Evolutionary conservation across 345 rosid genomes (phyloP).

Genomic region (Schrenkiella parvula): DNA sequence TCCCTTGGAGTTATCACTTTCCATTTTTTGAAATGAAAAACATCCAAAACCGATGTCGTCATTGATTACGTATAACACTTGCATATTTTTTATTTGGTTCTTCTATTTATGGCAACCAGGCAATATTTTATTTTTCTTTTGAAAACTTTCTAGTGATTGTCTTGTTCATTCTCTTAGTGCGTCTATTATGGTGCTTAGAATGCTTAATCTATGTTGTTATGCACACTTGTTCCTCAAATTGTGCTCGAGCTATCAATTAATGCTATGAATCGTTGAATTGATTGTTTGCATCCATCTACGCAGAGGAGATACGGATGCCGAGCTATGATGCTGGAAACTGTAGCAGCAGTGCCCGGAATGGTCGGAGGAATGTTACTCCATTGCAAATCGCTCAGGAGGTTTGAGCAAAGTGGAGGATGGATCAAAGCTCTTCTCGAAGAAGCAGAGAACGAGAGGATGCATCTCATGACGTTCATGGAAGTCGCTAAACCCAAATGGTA

Average conservation of each 20-base stretch:
- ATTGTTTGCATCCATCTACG: not conserved
- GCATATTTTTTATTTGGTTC: not conserved
- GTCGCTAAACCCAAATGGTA: constrained; percentile 65
- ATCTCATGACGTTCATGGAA: constrained; percentile 86
- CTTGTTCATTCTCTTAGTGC: not conserved
- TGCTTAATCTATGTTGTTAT: not conserved
- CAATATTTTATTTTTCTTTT: not conserved
- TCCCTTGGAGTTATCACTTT: too few species aligned
- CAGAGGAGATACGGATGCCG: constrained; percentile 68
- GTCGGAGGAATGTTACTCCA: constrained; percentile 72
- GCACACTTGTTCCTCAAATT: not conserved
- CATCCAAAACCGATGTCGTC: not conserved
- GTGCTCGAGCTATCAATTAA: not conserved
- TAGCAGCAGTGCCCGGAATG: constrained; percentile 80
- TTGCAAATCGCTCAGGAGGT: constrained; percentile 60
- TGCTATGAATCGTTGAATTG: not conserved
- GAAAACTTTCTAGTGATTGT: not conserved
- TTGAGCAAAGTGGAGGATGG: constrained; percentile 83
- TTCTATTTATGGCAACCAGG: not conserved
- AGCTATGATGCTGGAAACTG: constrained; percentile 86
- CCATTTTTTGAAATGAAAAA: not conserved
- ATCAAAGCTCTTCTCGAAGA: constrained; percentile 69
- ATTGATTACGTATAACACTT: not conserved
- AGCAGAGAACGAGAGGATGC: constrained; percentile 87
- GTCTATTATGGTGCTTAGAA: not conserved